These are phyloP conservation scores for Neolecta irregularis DNA, from an alignment of 1,139 yeast species.

Conservation along the genomic window DNA sequence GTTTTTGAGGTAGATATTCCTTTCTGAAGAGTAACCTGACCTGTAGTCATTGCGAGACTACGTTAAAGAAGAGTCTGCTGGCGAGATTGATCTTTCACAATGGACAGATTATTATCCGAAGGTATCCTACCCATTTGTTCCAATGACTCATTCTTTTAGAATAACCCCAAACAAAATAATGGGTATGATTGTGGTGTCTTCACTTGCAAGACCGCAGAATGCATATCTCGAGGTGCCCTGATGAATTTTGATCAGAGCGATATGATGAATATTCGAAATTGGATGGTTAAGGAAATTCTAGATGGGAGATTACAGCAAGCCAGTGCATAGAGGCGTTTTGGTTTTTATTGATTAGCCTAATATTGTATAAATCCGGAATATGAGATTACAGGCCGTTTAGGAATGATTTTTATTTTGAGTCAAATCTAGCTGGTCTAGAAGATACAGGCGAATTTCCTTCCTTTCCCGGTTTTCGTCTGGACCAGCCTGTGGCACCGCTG, in stretches of 20 bases:
- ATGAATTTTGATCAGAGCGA: slow-evolving; percentile 51
- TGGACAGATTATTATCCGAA: slow-evolving; percentile 17
- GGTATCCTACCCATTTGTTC: slow-evolving; percentile 10
- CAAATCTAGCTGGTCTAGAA: too few species aligned
- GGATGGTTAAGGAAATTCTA: slow-evolving; percentile 46
- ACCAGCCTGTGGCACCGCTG: too few species aligned
- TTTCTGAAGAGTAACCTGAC: too few species aligned
- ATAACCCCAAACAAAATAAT: slow-evolving; percentile 74
- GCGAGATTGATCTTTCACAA: slow-evolving; percentile 19
- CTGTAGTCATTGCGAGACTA: slow-evolving; percentile 47
- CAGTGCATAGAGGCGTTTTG: too few species aligned
- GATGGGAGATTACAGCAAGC: too few species aligned
- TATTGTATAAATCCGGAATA: too few species aligned
- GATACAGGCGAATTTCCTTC: too few species aligned
- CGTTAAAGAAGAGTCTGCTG: slow-evolving; percentile 36
- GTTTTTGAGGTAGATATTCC: slow-evolving; percentile 42
- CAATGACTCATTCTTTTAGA: slow-evolving; percentile 22
- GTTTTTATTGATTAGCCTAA: too few species aligned
- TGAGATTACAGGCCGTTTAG: too few species aligned
- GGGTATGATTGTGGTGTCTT: slow-evolving; percentile 95
- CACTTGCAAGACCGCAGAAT: slow-evolving; percentile 63
- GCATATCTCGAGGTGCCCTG: slow-evolving; percentile 34
- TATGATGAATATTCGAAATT: slow-evolving; percentile 50
- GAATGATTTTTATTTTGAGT: too few species aligned
- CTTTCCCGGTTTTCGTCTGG: too few species aligned